These are phyloP conservation scores for Poa annua DNA, from an alignment of 176 grass and related monocot genomes.

Conservation along the genomic window DNA sequence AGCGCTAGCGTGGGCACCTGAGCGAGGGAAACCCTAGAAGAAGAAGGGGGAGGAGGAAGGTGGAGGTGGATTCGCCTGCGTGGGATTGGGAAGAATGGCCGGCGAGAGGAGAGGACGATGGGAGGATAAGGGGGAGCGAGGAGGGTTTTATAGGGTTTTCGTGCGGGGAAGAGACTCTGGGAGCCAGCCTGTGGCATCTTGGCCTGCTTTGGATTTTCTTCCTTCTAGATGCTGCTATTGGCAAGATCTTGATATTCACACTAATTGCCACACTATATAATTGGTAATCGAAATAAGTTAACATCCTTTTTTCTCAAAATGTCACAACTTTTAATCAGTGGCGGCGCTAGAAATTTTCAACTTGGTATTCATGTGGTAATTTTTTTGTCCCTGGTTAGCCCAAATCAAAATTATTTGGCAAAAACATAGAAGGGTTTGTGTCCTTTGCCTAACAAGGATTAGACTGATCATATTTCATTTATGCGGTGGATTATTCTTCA, in stretches of 20 bases:
- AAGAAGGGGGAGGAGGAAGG: background rate
- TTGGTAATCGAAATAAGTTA: background rate
- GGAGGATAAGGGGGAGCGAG: constrained; percentile 47
- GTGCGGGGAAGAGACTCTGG: constrained; percentile 23
- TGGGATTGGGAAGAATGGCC: constrained; percentile 26
- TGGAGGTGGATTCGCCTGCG: constrained; percentile 19
- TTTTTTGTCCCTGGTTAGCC: no score
- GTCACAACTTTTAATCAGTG: no score
- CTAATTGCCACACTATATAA: background rate
- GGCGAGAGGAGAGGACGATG: constrained; percentile 43
- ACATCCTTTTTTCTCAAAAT: background rate
- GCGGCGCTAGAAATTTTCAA: no score
- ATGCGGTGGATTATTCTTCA: no score
- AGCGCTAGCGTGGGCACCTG: background rate
- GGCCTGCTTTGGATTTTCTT: background rate
- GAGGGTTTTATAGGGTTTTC: constrained; percentile 38
- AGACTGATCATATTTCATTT: no score
- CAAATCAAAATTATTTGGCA: no score
- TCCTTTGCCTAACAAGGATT: no score
- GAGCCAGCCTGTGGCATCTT: constrained; percentile 22
- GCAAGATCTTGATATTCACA: background rate
- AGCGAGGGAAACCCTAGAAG: constrained; percentile 41
- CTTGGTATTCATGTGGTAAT: no score
- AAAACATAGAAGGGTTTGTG: no score
- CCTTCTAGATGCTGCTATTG: background rate